These are phyloP conservation scores for Pseudonectria buxi DNA, from an alignment of 2,329 filamentous ascomycete species.

Conservation along the genomic window DNA sequence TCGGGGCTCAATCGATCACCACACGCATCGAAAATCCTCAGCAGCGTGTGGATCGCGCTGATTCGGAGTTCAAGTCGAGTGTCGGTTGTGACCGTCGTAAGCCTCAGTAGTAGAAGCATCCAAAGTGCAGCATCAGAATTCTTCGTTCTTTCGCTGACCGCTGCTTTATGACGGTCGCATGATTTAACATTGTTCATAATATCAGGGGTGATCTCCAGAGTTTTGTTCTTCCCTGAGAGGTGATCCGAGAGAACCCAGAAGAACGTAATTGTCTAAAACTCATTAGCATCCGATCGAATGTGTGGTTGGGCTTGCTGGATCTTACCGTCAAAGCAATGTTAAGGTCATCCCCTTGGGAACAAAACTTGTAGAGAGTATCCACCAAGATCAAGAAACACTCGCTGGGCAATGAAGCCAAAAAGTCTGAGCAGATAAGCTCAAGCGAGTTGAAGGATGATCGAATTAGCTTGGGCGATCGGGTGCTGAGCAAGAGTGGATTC, in stretches of 20 bases:
- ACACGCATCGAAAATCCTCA: conserved; percentile 88
- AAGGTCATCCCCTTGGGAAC: conserved; percentile 80
- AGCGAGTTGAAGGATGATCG: conserved; percentile 82
- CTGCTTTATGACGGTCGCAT: conserved; percentile 49
- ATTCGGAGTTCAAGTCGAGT: conserved; percentile 70
- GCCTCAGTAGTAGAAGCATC: conserved; percentile 66
- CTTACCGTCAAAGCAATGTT: conserved; percentile 86
- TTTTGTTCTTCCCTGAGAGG: conserved; percentile 54
- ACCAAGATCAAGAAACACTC: conserved; percentile 71
- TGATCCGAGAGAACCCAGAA: conserved; percentile 96
- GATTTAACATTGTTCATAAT: conserved; percentile 45
- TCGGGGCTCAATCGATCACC: conserved; percentile 70
- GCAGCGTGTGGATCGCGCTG: conserved; percentile 82
- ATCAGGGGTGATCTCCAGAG: conserved; percentile 51
- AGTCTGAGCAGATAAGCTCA: conserved; percentile 92
- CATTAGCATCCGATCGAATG: conserved; percentile 4
- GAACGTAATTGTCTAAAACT: conserved; percentile 71
- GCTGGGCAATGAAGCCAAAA: conserved; percentile 65
- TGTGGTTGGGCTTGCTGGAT: not conserved
- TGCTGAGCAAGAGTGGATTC: conserved; percentile 35
- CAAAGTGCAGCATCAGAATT: conserved; percentile 67
- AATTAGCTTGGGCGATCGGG: conserved; percentile 67
- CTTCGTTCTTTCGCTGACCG: conserved; percentile 50
- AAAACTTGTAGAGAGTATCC: conserved; percentile 83
- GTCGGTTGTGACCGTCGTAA: conserved; percentile 66